Evolutionary conservation across 352 stramenopile species (phyloP), one percentile per base, ranked within the genome.

Genomic region (Phytophthora fragariae): DNA sequence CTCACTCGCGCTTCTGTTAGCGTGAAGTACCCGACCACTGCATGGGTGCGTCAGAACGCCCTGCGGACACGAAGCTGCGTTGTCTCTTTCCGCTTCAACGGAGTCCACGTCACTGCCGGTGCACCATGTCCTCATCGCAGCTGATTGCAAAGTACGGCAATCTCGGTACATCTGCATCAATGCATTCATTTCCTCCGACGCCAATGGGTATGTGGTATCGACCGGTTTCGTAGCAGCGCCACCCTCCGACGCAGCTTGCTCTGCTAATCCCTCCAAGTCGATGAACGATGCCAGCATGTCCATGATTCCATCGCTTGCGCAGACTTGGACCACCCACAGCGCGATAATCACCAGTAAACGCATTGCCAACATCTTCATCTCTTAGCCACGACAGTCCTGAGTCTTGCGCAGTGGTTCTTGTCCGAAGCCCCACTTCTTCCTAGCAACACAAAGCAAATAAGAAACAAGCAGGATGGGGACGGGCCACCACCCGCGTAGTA

Each of bases 31-130:
- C 15, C 83, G 79, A 10, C 88, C 88, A 24, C 83, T 85, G 62
- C 88, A 94, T 50, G 85, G 85, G 47, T 94, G 81, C 1, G 88
- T 94, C 29, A 57, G 61, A 8, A 92, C 56, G 3, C 82, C 84
- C 5, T 12, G 73, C 10, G 85, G 85, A 65, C 88, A 94, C 27
- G 78, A 49, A 15, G 7, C 5, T 24, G 62, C 47, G 1, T 68
- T 52, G 17, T 57, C 29, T 21, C 54, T 55, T 5, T 44, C 47
- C 24, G 56, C 33, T 6, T 52, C 65, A 53, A 63, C 65, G 11
- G 10, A 44, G 12, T 72, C 44, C 24, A 57, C 62, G 27, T 70
- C 47, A 31, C 71, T 35, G 21, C 84, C 85, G 5, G 72, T 86
- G 57, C 88, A 94, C 88, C 85, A 94, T 29, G 84, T 92, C 35